Evolutionary conservation across 257 asterid genomes (phyloP).

Genomic region (Catharanthus roseus): DNA sequence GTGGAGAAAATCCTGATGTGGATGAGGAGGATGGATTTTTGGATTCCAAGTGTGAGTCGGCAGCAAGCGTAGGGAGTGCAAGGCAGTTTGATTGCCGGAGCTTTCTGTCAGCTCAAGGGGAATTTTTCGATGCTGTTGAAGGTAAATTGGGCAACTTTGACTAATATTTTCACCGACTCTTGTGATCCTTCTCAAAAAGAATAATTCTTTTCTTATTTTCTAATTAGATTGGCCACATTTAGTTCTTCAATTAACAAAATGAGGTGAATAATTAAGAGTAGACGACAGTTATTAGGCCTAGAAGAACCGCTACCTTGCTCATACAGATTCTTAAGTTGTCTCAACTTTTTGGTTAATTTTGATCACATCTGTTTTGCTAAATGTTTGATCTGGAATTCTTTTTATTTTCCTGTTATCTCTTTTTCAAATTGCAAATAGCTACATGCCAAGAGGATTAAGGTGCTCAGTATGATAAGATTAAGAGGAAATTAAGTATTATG

Average conservation of each 20-base stretch:
- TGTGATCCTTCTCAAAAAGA: neutral
- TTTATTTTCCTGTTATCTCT: neutral
- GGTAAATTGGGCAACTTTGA: slow-evolving; percentile 29
- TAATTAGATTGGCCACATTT: neutral
- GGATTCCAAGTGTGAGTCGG: slow-evolving; percentile 34
- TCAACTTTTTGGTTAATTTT: too few relatives aligned
- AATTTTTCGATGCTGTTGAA: slow-evolving; percentile 79
- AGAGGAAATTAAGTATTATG: neutral
- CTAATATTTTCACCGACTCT: neutral
- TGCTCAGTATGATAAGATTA: too few relatives aligned
- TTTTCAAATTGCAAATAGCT: too few relatives aligned
- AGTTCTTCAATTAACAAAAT: neutral
- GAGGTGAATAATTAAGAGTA: neutral
- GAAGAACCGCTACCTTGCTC: neutral
- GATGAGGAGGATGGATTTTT: slow-evolving; percentile 32
- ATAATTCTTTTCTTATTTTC: neutral
- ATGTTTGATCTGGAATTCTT: too few relatives aligned
- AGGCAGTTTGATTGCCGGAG: slow-evolving; percentile 52
- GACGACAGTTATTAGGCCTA: neutral
- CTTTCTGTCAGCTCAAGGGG: slow-evolving; percentile 54
- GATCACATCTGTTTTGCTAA: too few relatives aligned
- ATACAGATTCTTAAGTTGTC: neutral
- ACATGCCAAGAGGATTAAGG: neutral
- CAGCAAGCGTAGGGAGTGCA: slow-evolving; percentile 31
- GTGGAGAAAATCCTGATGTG: slow-evolving; percentile 16